These are phyloP conservation scores for Stachybotrys elegans DNA, from an alignment of 2,329 filamentous ascomycete genomes.

Conservation along the genomic window DNA sequence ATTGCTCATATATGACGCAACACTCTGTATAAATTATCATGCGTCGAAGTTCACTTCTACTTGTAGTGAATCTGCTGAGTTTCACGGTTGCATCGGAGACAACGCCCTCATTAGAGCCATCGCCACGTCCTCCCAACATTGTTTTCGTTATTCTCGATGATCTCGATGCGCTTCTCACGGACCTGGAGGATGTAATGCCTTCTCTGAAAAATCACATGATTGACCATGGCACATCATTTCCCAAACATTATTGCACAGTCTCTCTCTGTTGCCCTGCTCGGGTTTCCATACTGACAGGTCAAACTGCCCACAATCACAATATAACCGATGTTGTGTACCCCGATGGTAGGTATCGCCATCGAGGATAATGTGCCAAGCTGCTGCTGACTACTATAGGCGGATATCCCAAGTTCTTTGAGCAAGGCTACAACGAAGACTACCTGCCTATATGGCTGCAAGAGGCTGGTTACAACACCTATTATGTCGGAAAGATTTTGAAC, in stretches of 20 bases:
- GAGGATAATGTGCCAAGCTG: background rate
- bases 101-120: no score
- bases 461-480: background rate
- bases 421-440: background rate
- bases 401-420: background rate
- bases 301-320: conserved; percentile 65
- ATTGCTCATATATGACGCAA: no score
- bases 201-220: conserved; percentile 46
- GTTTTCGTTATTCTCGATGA: no score
- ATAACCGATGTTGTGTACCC: conserved; percentile 53
- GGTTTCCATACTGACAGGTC: conserved; percentile 61
- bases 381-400: background rate
- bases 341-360: conserved; percentile 34
- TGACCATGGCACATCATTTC: conserved; percentile 51
- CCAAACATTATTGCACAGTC: conserved; percentile 64
- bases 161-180: no score
- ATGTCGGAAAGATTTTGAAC: background rate
- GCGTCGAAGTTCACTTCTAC: no score
- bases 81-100: no score
- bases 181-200: no score
- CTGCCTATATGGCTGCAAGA: background rate
- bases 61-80: no score
- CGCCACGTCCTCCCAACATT: no score
- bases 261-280: conserved; percentile 64
- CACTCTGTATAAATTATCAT: no score